Base-by-base conservation (phyloP, 1,284 basidiomycete genomes). In the Papiliotrema fonsecae region DNA sequence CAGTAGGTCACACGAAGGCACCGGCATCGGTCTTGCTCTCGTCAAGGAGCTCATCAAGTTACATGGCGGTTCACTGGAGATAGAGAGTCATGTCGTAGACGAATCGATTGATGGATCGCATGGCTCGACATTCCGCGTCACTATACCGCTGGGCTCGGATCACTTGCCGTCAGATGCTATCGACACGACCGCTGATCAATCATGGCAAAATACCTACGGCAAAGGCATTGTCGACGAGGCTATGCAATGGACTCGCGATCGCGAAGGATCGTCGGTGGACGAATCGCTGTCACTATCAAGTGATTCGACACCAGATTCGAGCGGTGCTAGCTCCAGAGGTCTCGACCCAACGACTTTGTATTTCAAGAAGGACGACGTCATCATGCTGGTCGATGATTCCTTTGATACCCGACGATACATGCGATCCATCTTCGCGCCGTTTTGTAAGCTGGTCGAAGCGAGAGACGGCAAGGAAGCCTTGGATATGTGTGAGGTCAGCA, bases 361-460 rank as follows among this genome's bases (percentile, higher is more conserved):
- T 50, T 72, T 74, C 49, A 57, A 62, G 45, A 65, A 61, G 35
- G 58, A 62, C 13, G 70, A 74, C 42, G 61, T 69, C 2, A 60
- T 74, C 30, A 53, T 74, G 50, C 47, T 74, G 4, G 69, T 69
- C 13, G 72, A 74, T 42, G 67, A 66, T 37, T 60, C 62, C 14
- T 51, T 42, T 24, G 70, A 73, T 40, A 60, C 61, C 0, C 53
- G 69, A 31, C 49, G 58, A 16, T 75, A 74, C 47, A 64, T 74
- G 56, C 51, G 51, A 14, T 62, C 65, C 0, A 62, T 73, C 4
- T 69, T 75, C 35, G 57, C 58, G 6, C 69, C 70, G 10, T 75
- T 65, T 54, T 76, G 75, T 49, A 61, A 51, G 3, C 61, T 77
- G n/a, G 55, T 74, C 3, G 70, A 73, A 54, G 76, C 75, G 10